phyloP scores from a whole-genome alignment of 805 yeast species.

The Saccharomycopsis sp. region DNA sequence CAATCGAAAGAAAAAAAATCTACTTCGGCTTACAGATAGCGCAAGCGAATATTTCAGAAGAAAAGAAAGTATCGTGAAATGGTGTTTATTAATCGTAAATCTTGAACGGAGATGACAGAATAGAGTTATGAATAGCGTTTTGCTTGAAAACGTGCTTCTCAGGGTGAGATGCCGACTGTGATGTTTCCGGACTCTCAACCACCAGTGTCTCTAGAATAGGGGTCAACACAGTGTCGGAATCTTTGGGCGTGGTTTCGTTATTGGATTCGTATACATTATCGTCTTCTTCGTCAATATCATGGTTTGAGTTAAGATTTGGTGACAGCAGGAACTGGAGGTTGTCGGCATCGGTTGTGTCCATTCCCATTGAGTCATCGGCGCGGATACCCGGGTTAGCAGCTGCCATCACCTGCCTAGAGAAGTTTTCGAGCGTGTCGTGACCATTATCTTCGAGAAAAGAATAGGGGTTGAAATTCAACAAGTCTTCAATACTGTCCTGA shows the following conservation, averaged over 20 bases:
- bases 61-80: neutral
- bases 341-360: neutral
- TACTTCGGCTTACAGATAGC: no score
- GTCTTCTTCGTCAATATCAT: neutral
- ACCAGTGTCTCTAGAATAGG: constrained; percentile 16
- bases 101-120: constrained; percentile 14
- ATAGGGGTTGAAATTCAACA: constrained; percentile 12
- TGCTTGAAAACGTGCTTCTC: neutral
- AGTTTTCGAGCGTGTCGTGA: neutral
- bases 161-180: neutral
- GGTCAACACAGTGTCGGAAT: constrained; percentile 15
- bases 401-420: neutral
- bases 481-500: constrained; percentile 10
- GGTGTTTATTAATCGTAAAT: constrained; percentile 10
- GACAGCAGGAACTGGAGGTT: neutral
- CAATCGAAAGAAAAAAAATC: neutral
- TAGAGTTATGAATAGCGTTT: neutral
- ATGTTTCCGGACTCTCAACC: neutral
- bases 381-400: neutral
- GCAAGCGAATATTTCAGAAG: neutral
- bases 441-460: constrained; percentile 7
- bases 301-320: neutral
- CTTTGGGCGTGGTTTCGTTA: constrained; percentile 17
- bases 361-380: neutral
- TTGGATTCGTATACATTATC: constrained; percentile 4